Evolutionary conservation across 73 alveolate genomes (phyloP).

Genomic region (Symbiodinium natans): DNA sequence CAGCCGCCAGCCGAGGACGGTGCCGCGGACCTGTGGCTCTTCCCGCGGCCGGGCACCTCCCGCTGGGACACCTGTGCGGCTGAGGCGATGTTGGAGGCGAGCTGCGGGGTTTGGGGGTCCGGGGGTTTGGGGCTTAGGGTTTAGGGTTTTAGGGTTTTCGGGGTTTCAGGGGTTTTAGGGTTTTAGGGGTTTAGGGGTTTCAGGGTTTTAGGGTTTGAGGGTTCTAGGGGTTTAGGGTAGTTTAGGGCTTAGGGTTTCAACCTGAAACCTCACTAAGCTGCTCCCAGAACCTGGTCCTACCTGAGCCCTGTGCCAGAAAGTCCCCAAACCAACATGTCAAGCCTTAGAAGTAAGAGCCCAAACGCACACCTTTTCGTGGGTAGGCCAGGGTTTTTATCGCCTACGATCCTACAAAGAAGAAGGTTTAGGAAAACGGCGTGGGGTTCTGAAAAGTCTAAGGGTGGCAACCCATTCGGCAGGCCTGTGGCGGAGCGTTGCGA

Average conservation of each 20-base stretch:
- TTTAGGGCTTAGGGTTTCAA: neutral
- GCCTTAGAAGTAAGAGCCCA: neutral
- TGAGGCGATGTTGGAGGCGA: constrained; percentile 96
- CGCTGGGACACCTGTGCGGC: constrained; percentile 97
- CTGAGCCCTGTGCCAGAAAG: no score
- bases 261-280: no score
- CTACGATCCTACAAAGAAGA: neutral
- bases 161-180: neutral
- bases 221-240: neutral
- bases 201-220: neutral
- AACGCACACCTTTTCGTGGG: neutral
- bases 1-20: no score
- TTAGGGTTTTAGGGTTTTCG: neutral
- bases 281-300: no score
- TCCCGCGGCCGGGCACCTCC: constrained; percentile 93
- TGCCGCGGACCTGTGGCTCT: constrained; percentile 80
- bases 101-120: neutral
- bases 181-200: neutral
- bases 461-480: no score
- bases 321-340: neutral
- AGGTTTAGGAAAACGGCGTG: neutral
- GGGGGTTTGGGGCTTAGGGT: neutral
- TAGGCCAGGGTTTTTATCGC: neutral
- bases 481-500: neutral
- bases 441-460: no score